These are phyloP conservation scores for Entomortierella beljakovae DNA, from an alignment of 192 early-diverging fungal species.

Conservation along the genomic window DNA sequence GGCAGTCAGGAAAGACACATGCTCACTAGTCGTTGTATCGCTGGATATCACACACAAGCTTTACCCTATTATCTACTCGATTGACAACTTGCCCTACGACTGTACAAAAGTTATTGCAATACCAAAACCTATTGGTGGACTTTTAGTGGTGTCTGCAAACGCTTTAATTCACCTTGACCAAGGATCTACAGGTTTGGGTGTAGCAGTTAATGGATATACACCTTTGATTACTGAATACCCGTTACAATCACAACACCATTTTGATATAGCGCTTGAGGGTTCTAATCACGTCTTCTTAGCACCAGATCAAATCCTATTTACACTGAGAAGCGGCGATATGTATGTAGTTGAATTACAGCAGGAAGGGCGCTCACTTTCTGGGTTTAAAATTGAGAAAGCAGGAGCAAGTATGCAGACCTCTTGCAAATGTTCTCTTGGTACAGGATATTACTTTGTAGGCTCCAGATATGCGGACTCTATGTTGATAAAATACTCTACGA, in stretches of 20 bases:
- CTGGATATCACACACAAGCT: constrained; percentile 79
- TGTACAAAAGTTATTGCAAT: constrained; percentile 74
- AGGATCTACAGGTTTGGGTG: constrained; percentile 79
- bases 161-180: constrained; percentile 89
- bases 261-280: constrained; percentile 82
- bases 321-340: constrained; percentile 78
- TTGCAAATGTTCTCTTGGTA: constrained; percentile 58
- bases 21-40: constrained; percentile 85
- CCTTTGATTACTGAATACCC: constrained; percentile 60
- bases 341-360: constrained; percentile 76
- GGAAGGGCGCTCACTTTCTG: constrained; percentile 84
- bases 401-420: constrained; percentile 64
- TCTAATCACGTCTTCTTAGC: constrained; percentile 72
- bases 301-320: constrained; percentile 77
- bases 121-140: constrained; percentile 87
- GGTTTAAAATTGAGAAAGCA: constrained; percentile 68
- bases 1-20: constrained; percentile 75
- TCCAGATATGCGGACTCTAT: constrained; percentile 74
- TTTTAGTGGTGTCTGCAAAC: constrained; percentile 84
- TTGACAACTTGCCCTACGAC: constrained; percentile 87
- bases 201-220: constrained; percentile 80
- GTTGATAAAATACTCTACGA: constrained; percentile 72
- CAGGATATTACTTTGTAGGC: constrained; percentile 78
- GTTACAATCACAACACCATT: constrained; percentile 57
- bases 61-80: constrained; percentile 86